A percentile compares a stretch with the other conserved stretches of the same genome.
These are phyloP conservation scores for Protea cynaroides DNA, from an alignment of 164 flowering plant genomes.

Conservation along the genomic window DNA sequence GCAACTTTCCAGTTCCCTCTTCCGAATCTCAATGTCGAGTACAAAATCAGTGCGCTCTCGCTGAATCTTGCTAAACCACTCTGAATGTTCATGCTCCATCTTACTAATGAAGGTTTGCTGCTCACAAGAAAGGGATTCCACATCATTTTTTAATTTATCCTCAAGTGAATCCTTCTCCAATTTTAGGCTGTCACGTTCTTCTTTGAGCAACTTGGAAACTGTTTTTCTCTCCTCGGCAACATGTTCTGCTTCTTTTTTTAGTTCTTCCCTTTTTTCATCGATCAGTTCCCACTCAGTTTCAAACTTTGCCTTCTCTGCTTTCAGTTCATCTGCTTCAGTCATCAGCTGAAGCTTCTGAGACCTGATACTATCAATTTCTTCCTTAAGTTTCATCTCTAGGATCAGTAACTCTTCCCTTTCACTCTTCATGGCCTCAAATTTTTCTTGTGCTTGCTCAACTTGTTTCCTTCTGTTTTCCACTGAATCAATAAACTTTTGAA, in stretches of 20 bases:
- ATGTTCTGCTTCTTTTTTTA: constrained; percentile 54
- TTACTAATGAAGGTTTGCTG: constrained; percentile 58
- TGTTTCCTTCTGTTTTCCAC: constrained; percentile 50
- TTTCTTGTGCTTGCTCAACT: constrained; percentile 48
- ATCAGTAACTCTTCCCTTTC: constrained; percentile 59
- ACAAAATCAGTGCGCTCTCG: constrained; percentile 67
- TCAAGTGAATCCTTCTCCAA: constrained; percentile 57
- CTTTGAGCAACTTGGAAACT: constrained; percentile 56
- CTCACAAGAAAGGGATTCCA: constrained; percentile 59
- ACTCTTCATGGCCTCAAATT: constrained; percentile 47
- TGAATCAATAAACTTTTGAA: constrained; percentile 35
- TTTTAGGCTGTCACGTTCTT: constrained; percentile 70
- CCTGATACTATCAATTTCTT: constrained; percentile 79
- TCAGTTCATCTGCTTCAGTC: constrained; percentile 64
- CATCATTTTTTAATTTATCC: constrained; percentile 54
- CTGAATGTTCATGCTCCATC: constrained; percentile 64
- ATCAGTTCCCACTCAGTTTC: constrained; percentile 87
- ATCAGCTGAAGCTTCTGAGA: constrained; percentile 58
- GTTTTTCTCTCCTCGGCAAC: constrained; percentile 52
- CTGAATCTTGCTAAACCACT: constrained; percentile 78
- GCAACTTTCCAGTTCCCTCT: constrained; percentile 60
- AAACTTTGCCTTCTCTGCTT: constrained; percentile 78
- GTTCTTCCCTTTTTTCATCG: constrained; percentile 82
- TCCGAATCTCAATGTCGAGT: constrained; percentile 66
- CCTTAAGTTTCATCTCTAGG: constrained; percentile 60